These are phyloP conservation scores for Begonia loranthoides DNA, from an alignment of 306 rosid genomes.

Conservation along the genomic window DNA sequence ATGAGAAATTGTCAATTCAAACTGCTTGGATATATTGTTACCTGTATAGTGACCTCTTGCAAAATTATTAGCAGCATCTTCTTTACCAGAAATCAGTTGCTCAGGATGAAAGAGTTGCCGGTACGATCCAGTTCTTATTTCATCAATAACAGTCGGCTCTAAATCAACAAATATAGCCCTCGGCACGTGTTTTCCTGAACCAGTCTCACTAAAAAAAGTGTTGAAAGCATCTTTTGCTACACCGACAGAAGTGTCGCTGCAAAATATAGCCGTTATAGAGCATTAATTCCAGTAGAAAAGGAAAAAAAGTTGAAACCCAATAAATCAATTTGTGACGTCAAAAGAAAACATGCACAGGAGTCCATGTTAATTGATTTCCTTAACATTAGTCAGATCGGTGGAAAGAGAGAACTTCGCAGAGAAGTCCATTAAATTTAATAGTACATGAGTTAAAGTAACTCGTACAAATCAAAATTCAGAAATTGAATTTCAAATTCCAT, in stretches of 20 bases:
- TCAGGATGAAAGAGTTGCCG: slow-evolving; percentile 91
- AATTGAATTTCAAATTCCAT: neutral
- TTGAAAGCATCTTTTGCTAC: slow-evolving; percentile 87
- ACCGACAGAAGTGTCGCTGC: slow-evolving; percentile 55
- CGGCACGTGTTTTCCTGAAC: slow-evolving; percentile 92
- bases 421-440: too few relatives aligned
- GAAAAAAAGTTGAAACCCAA: neutral
- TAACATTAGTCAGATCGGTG: neutral
- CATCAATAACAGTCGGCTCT: slow-evolving; percentile 95
- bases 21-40: neutral
- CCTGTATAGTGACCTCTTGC: slow-evolving; percentile 95
- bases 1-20: neutral
- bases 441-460: too few relatives aligned
- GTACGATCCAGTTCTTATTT: slow-evolving; percentile 67
- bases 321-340: neutral
- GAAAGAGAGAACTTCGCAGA: too few relatives aligned
- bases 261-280: slow-evolving; percentile 6
- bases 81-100: slow-evolving; percentile 96
- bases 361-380: neutral
- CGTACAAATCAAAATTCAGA: neutral
- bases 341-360: neutral
- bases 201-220: slow-evolving; percentile 95
- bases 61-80: slow-evolving; percentile 96
- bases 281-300: neutral
- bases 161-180: slow-evolving; percentile 89